These are phyloP conservation scores for Mucuna pruriens DNA, from an alignment of 306 rosid genomes.

Conservation along the genomic window DNA sequence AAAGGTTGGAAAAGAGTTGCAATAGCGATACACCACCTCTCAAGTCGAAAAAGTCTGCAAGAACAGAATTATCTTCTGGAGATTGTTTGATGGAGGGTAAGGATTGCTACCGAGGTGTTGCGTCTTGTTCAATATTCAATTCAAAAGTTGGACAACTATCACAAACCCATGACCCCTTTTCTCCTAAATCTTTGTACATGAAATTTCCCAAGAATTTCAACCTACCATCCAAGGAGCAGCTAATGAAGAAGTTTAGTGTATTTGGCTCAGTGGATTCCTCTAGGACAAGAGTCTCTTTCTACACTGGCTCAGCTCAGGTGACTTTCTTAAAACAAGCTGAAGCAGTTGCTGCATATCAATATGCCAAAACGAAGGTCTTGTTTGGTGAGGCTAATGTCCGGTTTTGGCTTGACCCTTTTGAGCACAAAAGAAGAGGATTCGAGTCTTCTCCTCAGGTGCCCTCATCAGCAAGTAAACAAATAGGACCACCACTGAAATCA, in stretches of 20 bases:
- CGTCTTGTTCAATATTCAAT: slow-evolving; percentile 38
- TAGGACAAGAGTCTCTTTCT: slow-evolving; percentile 32
- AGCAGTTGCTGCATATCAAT: slow-evolving; percentile 45
- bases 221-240: slow-evolving; percentile 43
- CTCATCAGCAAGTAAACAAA: slow-evolving; percentile 1
- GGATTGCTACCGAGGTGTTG: neutral
- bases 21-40: neutral
- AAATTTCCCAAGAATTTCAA: slow-evolving; percentile 50
- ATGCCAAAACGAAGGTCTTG: slow-evolving; percentile 43
- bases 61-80: neutral
- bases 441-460: neutral
- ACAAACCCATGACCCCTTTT: slow-evolving; percentile 17
- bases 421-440: slow-evolving; percentile 34
- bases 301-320: slow-evolving; percentile 42
- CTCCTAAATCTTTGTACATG: slow-evolving; percentile 37
- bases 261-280: slow-evolving; percentile 50
- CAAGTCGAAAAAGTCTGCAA: neutral
- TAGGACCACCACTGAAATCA: slow-evolving; percentile 43
- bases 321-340: slow-evolving; percentile 38
- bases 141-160: slow-evolving; percentile 24
- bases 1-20: slow-evolving; percentile 8
- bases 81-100: slow-evolving; percentile 28
- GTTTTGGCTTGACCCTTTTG: slow-evolving; percentile 47
- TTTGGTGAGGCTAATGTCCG: slow-evolving; percentile 41
- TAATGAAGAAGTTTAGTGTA: slow-evolving; percentile 47